Evolutionary conservation across 176 grass and related monocot genomes (phyloP).

Genomic region (Poa annua): DNA sequence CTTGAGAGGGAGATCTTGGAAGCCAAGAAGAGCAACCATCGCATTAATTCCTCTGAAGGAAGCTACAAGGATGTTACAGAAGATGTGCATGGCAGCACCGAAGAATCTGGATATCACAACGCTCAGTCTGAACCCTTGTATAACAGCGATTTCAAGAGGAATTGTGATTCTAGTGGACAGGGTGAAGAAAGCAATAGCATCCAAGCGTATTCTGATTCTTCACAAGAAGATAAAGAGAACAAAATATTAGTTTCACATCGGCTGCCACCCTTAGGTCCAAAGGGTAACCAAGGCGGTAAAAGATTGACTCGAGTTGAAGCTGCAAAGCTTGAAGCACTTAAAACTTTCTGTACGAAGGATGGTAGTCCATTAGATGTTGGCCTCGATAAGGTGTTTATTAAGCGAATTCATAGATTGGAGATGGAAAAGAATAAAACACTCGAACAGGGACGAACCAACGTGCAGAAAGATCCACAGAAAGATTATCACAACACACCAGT

Average conservation of each 20-base stretch:
- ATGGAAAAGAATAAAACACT: constrained; percentile 57
- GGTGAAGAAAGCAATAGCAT: constrained; percentile 34
- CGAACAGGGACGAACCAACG: constrained; percentile 32
- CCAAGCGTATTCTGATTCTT: constrained; percentile 9
- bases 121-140: constrained; percentile 34
- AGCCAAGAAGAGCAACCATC: constrained; percentile 50
- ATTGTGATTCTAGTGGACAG: constrained; percentile 20
- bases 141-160: constrained; percentile 23
- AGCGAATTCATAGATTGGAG: constrained; percentile 54
- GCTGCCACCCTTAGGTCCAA: constrained; percentile 46
- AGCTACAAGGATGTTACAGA: constrained; percentile 20
- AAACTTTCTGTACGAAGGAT: constrained; percentile 53
- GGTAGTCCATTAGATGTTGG: constrained; percentile 35
- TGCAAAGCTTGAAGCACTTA: constrained; percentile 59
- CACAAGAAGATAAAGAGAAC: constrained; percentile 65
- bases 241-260: constrained; percentile 22
- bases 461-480: constrained; percentile 43
- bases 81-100: constrained; percentile 27
- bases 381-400: constrained; percentile 64
- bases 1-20: constrained; percentile 68
- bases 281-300: constrained; percentile 38
- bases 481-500: background rate
- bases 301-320: constrained; percentile 62
- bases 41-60: constrained; percentile 23
- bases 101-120: constrained; percentile 32